Conservation (phyloP, 768 basidiomycete species). For the Psilocybe sp. region DNA sequence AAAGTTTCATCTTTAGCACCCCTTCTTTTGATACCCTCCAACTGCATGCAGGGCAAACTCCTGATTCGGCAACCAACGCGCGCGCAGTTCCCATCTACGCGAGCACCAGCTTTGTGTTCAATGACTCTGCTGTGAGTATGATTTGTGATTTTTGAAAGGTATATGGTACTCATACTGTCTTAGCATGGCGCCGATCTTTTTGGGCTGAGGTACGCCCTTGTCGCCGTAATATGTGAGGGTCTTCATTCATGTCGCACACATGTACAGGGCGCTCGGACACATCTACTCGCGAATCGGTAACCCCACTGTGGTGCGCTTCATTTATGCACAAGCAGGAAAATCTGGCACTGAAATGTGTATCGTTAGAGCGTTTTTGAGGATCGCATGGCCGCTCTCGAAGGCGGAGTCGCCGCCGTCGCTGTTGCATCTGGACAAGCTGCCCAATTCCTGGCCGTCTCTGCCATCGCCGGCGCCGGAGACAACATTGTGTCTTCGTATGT, state of each 20-base stretch:
- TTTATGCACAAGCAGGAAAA: background rate
- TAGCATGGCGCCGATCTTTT: conserved; percentile 76
- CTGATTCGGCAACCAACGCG: conserved; percentile 65
- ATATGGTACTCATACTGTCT: background rate
- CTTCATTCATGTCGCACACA: background rate
- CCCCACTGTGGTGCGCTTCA: conserved; percentile 53
- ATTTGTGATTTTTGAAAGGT: background rate
- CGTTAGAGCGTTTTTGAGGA: conserved; percentile 73
- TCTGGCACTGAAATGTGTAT: background rate
- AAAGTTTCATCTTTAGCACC: conserved; percentile 27
- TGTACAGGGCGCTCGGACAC: conserved; percentile 47
- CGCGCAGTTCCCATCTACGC: conserved; percentile 80
- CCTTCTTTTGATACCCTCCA: conserved; percentile 82
- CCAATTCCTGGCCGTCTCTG: conserved; percentile 68
- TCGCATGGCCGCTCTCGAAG: conserved; percentile 78
- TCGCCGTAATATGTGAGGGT: background rate
- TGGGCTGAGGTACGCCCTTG: conserved; percentile 43
- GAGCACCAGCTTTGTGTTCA: conserved; percentile 70
- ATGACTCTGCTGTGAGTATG: conserved; percentile 55
- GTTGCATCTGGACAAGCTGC: conserved; percentile 74
- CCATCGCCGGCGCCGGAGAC: conserved; percentile 63
- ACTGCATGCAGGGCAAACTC: conserved; percentile 70
- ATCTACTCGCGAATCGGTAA: conserved; percentile 71
- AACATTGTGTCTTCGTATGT: conserved; percentile 75
- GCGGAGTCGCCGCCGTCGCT: conserved; percentile 74